phyloP scores from a whole-genome alignment of 805 yeast genomes.

The Metschnikowia reukaufii region DNA sequence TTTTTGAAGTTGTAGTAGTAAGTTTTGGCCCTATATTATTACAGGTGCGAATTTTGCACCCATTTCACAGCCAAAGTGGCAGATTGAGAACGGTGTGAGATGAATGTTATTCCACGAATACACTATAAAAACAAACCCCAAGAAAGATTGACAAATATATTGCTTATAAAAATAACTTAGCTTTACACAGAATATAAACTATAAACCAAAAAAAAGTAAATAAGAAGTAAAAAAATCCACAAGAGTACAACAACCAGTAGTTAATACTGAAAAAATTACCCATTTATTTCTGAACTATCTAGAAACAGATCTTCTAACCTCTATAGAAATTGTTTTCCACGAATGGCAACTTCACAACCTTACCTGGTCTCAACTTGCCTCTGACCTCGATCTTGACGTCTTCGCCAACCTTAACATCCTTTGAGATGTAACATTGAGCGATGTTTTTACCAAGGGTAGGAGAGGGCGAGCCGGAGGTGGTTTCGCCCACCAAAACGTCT shows the following conservation, averaged over 20 bases:
- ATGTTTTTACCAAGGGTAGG: slow-evolving; percentile 71
- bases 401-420: slow-evolving; percentile 73
- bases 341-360: slow-evolving; percentile 81
- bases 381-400: slow-evolving; percentile 73
- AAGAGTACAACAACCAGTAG: no score
- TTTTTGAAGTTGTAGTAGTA: background rate
- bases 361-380: slow-evolving; percentile 77
- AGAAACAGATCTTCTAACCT: slow-evolving; percentile 19
- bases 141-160: no score
- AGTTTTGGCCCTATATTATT: background rate
- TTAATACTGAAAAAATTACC: background rate
- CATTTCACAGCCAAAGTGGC: background rate
- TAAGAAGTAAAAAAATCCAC: no score
- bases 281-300: background rate
- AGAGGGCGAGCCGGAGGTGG: slow-evolving; percentile 64
- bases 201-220: no score
- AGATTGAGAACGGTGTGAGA: slow-evolving; percentile 1
- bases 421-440: slow-evolving; percentile 86
- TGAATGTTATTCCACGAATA: no score
- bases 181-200: no score
- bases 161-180: no score
- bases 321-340: slow-evolving; percentile 72
- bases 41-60: slow-evolving; percentile 6
- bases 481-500: slow-evolving; percentile 50
- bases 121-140: no score